Percentiles rank a stretch among this genome's conserved stretches.
phyloP scores from a whole-genome alignment of 306 rosid species.

The Oxytropis ochrocephala region DNA sequence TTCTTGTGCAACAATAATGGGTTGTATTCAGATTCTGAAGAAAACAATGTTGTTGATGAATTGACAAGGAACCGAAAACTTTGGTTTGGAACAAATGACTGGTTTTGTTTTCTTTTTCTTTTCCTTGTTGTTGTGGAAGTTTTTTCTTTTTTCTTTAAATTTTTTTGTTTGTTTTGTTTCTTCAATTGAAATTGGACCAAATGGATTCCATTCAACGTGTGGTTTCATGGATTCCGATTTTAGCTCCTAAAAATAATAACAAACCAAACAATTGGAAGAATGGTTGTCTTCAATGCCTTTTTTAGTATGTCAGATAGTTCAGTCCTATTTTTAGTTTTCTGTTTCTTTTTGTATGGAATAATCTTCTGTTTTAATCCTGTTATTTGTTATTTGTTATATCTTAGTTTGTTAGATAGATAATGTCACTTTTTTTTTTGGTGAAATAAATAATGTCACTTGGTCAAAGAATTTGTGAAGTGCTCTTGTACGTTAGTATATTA shows the following conservation, averaged over 20 bases:
- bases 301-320: slow-evolving; percentile 23
- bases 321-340: slow-evolving; percentile 23
- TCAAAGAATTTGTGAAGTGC: not conserved
- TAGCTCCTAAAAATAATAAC: slow-evolving; percentile 53
- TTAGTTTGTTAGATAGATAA: not conserved
- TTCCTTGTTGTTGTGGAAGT: slow-evolving; percentile 21
- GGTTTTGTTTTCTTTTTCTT: not conserved
- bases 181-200: slow-evolving; percentile 40
- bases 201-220: slow-evolving; percentile 30
- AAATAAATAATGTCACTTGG: not conserved
- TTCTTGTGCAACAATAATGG: slow-evolving; percentile 18
- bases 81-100: slow-evolving; percentile 33
- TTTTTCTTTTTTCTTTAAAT: not conserved
- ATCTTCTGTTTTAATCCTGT: not conserved
- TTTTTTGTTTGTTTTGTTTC: slow-evolving; percentile 7
- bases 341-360: too few relatives aligned
- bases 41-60: slow-evolving; percentile 22
- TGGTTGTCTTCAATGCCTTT: slow-evolving; percentile 12
- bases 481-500: too few relatives aligned
- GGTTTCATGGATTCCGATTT: slow-evolving; percentile 44
- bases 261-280: slow-evolving; percentile 56
- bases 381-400: not conserved
- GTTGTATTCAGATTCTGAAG: slow-evolving; percentile 32
- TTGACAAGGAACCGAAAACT: slow-evolving; percentile 50
- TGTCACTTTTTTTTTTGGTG: too few relatives aligned